Conservation (phyloP, 106 monocot species). For the Phalaenopsis equestris region DNA sequence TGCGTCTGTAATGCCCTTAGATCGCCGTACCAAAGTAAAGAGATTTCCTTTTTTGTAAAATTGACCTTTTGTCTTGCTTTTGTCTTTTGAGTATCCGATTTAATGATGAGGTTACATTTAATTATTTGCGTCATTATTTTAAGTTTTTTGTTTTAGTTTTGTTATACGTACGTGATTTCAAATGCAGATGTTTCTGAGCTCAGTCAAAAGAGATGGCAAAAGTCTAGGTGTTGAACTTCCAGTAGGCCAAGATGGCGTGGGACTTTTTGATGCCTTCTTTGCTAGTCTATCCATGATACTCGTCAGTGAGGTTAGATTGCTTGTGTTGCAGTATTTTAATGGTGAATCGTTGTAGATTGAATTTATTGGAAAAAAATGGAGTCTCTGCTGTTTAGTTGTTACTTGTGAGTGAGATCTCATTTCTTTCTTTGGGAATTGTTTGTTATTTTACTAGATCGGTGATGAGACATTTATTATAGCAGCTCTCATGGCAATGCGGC, state of each 20-base stretch:
- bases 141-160: not conserved
- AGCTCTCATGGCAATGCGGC: constrained; percentile 95
- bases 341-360: not conserved
- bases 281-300: constrained; percentile 79
- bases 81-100: not conserved
- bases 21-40: constrained; percentile 37
- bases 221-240: constrained; percentile 14
- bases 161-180: not conserved
- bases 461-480: constrained; percentile 99
- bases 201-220: constrained; percentile 23
- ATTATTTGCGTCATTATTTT: too few relatives aligned
- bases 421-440: not conserved
- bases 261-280: constrained; percentile 70
- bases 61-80: not conserved
- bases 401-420: not conserved
- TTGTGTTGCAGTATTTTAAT: not conserved
- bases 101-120: not conserved
- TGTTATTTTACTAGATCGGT: constrained; percentile 55
- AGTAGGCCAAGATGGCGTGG: constrained; percentile 29
- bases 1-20: constrained; percentile 14
- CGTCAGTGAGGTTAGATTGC: constrained; percentile 57
- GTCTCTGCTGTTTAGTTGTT: too few relatives aligned
- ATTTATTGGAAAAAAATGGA: not conserved
- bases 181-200: constrained; percentile 34
- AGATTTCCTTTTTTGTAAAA: not conserved